A percentile compares a stretch with the other conserved stretches of the same genome.
Conservation (phyloP, 1,284 basidiomycete species). For the Marasmius oreades region DNA sequence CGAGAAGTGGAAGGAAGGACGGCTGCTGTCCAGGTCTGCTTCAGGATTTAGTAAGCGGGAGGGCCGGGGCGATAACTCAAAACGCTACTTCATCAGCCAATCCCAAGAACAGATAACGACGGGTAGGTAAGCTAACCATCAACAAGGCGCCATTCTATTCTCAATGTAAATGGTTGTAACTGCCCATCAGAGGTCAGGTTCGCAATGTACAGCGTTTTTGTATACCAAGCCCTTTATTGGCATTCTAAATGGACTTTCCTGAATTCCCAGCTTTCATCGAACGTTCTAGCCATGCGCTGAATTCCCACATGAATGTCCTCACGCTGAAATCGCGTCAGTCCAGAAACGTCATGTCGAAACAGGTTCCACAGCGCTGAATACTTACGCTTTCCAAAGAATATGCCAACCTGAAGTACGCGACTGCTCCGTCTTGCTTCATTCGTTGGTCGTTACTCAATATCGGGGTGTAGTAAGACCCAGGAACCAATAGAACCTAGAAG, state of each 20-base stretch:
- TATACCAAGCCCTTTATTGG: neutral
- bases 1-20: neutral
- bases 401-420: slow-evolving; percentile 14
- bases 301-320: slow-evolving; percentile 15
- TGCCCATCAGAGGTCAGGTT: neutral
- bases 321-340: slow-evolving; percentile 5
- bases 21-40: neutral
- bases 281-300: slow-evolving; percentile 14
- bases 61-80: no score
- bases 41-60: no score
- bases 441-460: slow-evolving; percentile 7
- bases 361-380: neutral
- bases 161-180: neutral
- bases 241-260: neutral
- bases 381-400: slow-evolving; percentile 14
- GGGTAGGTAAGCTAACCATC: no score
- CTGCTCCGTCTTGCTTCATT: slow-evolving; percentile 8
- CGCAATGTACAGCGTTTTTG: neutral
- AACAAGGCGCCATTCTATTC: no score
- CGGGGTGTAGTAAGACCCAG: slow-evolving; percentile 17
- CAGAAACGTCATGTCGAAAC: neutral
- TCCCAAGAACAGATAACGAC: no score
- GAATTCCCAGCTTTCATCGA: slow-evolving; percentile 10
- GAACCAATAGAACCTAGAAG: slow-evolving; percentile 12
- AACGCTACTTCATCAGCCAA: no score